Base-by-base conservation (phyloP, 441 rosid genomes). In the Syzygium malaccense region DNA sequence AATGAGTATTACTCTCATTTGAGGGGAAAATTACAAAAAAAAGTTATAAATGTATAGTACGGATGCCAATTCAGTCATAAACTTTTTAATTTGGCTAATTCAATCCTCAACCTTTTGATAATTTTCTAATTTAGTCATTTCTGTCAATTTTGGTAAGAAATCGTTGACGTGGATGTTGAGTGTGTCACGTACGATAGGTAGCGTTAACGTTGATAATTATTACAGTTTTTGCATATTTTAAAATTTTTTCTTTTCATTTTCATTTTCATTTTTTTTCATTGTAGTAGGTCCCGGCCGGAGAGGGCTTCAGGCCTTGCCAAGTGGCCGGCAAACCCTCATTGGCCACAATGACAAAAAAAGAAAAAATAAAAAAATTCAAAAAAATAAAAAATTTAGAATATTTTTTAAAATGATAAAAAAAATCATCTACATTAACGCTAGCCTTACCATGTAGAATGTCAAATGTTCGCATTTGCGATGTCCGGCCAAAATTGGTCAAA, bases 331-430 rank as follows among this genome's bases (percentile, higher is more conserved):
- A 20, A 20, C 25, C 48, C 28, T 56, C 28, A 9, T 26, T 4
- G 12, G 5, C 28, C 80, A 71, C 28, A 20, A 37, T 37, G 28
- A 71, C 0, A 1, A 1, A 26, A 12, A 26, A 58, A 26, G 0
- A 6, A 8, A 4, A 4, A 32, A 26, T 5, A 0, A 8, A 2
- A 2, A 15, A 8, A 15, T 0, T 0, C 0, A 60, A 28, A 58
- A 28, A 28, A 28, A 1, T 26, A 4, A 12, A 66, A 32, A 68
- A 14, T 5, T 60, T 30, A 28, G 48, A 45, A 28, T 13, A 13
- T 15, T 15, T 60, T 28, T 3, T 6, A 28, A 60, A 58, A 60
- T 12, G 54, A 28, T 14, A 2, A 8, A 60, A 60, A 14, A 60
- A 37, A 19, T 37, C 37, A 8, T 37, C 5, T 8, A 37, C 3